phyloP scores from a whole-genome alignment of 2,329 filamentous ascomycete genomes.

The Pseudogymnoascus pannorum region DNA sequence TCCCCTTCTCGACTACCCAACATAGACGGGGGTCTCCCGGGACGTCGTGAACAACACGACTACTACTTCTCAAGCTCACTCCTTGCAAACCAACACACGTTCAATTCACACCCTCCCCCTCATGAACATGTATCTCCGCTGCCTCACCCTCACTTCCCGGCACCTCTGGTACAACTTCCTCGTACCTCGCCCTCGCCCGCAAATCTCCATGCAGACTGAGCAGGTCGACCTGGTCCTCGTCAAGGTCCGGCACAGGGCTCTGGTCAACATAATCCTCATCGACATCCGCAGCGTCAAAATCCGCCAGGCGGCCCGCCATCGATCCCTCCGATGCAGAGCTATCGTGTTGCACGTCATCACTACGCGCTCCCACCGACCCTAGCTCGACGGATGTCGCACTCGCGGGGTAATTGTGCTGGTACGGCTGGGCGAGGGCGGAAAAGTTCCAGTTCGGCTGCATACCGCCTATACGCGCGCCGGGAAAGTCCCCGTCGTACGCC shows the following conservation, averaged over 20 bases:
- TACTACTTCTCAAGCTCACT: background rate
- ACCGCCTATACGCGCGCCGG: background rate
- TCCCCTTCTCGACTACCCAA: background rate
- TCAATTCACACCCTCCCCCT: conserved; percentile 23
- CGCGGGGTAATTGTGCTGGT: background rate
- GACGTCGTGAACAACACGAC: background rate
- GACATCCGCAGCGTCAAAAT: conserved; percentile 21
- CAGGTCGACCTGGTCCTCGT: conserved; percentile 18
- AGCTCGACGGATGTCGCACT: background rate
- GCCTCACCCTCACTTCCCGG: conserved; percentile 21
- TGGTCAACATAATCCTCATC: conserved; percentile 22
- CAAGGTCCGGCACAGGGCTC: conserved; percentile 23
- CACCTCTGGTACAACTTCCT: background rate
- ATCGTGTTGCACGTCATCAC: conserved; percentile 26
- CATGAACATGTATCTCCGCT: conserved; percentile 28
- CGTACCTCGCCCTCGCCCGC: conserved; percentile 8
- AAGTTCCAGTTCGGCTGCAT: conserved; percentile 18
- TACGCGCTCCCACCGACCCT: conserved; percentile 13
- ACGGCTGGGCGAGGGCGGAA: conserved; percentile 7
- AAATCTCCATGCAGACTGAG: conserved; percentile 18
- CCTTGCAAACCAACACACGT: conserved; percentile 11
- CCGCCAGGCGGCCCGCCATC: conserved; percentile 18
- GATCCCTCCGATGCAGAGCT: conserved; percentile 23
- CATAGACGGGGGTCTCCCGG: conserved; percentile 9
- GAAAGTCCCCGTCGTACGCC: background rate